A percentile compares a stretch with the other conserved stretches of the same genome.
Evolutionary conservation across 2,329 filamentous ascomycete genomes (phyloP).

Genomic region (Ophiostoma himal-ulmi): DNA sequence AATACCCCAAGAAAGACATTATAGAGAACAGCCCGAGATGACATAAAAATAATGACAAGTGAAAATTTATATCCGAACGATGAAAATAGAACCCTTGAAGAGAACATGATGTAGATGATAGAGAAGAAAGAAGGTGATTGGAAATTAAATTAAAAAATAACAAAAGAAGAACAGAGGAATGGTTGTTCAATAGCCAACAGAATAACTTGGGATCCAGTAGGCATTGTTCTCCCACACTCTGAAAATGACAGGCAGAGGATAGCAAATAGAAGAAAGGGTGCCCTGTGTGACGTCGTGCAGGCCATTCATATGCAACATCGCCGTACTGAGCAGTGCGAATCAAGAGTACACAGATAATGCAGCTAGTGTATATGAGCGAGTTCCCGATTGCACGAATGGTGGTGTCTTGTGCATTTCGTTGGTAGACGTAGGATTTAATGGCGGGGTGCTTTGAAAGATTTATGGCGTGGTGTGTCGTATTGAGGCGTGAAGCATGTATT

Average conservation of each 20-base stretch:
- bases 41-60: background rate
- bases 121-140: background rate
- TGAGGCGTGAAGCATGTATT: background rate
- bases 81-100: background rate
- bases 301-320: background rate
- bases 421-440: background rate
- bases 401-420: background rate
- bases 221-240: background rate
- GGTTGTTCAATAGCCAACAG: background rate
- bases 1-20: background rate
- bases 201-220: background rate
- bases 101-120: background rate
- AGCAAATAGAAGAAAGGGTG: background rate
- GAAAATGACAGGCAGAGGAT: background rate
- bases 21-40: background rate
- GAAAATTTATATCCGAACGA: background rate
- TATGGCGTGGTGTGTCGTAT: conserved; percentile 9
- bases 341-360: background rate
- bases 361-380: background rate
- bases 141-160: background rate
- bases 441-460: background rate
- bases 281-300: background rate
- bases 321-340: background rate
- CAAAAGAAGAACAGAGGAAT: background rate
- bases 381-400: background rate